Percentiles rank a stretch among this genome's conserved stretches.
These are phyloP conservation scores for Cardamine occulta DNA, from an alignment of 345 rosid genomes.

Conservation along the genomic window DNA sequence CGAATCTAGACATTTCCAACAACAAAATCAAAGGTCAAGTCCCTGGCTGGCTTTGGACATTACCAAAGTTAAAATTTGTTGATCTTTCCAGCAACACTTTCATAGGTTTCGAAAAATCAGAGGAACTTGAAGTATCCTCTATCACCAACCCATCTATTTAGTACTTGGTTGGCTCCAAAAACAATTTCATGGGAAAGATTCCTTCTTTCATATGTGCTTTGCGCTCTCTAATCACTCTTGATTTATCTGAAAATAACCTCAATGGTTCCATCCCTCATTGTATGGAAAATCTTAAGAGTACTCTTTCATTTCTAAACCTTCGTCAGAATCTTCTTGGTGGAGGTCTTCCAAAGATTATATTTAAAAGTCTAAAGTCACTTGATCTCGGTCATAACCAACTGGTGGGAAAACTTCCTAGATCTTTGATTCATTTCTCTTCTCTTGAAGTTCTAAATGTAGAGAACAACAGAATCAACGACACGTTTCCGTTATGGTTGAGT, in stretches of 20 bases:
- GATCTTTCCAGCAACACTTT: constrained; percentile 1
- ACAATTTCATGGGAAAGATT: background rate
- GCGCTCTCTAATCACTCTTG: constrained; percentile 8
- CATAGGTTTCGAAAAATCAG: background rate
- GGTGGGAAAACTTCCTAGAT: constrained; percentile 20
- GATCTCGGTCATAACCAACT: constrained; percentile 37
- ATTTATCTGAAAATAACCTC: constrained; percentile 11
- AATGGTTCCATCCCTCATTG: constrained; percentile 3
- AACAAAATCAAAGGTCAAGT: constrained; percentile 29
- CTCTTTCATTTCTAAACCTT: constrained; percentile 3
- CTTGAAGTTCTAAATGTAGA: constrained; percentile 6
- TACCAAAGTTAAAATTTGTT: background rate
- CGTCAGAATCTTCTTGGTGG: background rate
- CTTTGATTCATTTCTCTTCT: background rate
- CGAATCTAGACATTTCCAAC: constrained; percentile 3
- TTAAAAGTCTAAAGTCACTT: constrained; percentile 28
- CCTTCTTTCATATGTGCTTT: constrained; percentile 1
- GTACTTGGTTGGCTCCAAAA: background rate
- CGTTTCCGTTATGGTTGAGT: background rate
- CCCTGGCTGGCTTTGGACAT: constrained; percentile 21
- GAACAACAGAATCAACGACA: background rate
- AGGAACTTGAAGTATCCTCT: background rate
- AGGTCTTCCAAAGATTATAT: constrained; percentile 2
- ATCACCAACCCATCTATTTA: constrained; percentile 4
- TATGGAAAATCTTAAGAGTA: constrained; percentile 3